Conservation (phyloP, 306 rosid genomes). For the Vigna angularis region DNA sequence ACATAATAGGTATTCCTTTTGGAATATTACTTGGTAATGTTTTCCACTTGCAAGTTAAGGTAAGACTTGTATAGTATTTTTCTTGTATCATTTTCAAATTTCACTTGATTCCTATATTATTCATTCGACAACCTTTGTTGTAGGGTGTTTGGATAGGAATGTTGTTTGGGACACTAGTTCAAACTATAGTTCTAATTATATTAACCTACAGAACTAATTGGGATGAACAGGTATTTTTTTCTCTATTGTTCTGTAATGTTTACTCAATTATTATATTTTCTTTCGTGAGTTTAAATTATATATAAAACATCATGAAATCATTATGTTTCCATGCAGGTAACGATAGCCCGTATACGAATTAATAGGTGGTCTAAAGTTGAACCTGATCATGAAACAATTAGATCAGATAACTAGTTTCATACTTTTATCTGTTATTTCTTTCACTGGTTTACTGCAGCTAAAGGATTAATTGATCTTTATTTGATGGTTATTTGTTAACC, state of each 20-base stretch:
- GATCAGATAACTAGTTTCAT: background rate
- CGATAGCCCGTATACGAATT: background rate
- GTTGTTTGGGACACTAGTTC: constrained; percentile 66
- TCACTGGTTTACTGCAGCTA: background rate
- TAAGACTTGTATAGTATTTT: background rate
- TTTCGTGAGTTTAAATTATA: background rate
- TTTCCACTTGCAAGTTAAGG: constrained; percentile 52
- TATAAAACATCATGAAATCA: background rate
- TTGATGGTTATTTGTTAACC: background rate
- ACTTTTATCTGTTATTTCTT: background rate
- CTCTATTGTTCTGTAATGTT: background rate
- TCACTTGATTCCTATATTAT: background rate
- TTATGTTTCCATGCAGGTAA: constrained; percentile 20
- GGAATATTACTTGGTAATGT: constrained; percentile 50
- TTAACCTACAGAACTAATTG: constrained; percentile 61
- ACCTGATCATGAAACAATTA: background rate
- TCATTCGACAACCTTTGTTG: background rate
- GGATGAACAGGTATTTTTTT: constrained; percentile 58
- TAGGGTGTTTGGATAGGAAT: constrained; percentile 78
- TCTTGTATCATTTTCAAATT: background rate
- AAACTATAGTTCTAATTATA: constrained; percentile 51
- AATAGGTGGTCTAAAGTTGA: background rate
- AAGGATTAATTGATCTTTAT: background rate
- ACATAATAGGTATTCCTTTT: constrained; percentile 53
- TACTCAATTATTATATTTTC: background rate